Evolutionary conservation across 257 asterid genomes (phyloP).

Genomic region (Haberlea rhodopensis): DNA sequence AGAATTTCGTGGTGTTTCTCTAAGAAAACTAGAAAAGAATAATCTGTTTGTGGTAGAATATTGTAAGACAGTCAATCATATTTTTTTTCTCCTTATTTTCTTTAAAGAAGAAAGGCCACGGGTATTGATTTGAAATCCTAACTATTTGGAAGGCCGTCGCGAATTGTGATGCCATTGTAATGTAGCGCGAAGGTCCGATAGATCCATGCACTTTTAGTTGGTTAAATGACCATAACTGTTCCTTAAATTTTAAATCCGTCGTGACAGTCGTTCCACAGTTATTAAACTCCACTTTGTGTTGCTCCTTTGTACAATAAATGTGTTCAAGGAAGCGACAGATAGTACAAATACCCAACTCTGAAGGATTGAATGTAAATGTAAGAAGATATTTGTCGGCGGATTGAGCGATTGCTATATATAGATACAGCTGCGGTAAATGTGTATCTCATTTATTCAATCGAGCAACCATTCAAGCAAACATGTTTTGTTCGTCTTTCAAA

Average conservation of each 20-base stretch:
- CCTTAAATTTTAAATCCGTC: background rate
- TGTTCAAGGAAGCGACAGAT: background rate
- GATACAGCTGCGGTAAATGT: no score
- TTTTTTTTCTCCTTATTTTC: background rate
- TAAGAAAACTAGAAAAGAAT: no score
- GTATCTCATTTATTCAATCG: no score
- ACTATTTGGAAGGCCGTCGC: background rate
- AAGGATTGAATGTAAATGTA: background rate
- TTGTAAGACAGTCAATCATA: no score
- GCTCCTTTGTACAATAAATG: no score
- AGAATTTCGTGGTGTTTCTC: no score
- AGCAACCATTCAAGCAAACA: background rate
- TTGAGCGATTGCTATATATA: background rate
- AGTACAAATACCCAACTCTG: background rate
- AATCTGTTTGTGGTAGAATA: no score
- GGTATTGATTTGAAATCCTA: background rate
- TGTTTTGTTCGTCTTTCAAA: background rate
- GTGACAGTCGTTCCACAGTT: background rate
- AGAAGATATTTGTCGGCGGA: background rate
- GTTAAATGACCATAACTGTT: no score
- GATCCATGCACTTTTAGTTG: no score
- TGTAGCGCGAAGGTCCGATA: no score
- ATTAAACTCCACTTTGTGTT: background rate
- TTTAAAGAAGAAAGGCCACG: background rate
- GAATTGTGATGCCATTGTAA: background rate